Base-by-base conservation (phyloP, 768 basidiomycete species). In the Plicaturopsis crispa region DNA sequence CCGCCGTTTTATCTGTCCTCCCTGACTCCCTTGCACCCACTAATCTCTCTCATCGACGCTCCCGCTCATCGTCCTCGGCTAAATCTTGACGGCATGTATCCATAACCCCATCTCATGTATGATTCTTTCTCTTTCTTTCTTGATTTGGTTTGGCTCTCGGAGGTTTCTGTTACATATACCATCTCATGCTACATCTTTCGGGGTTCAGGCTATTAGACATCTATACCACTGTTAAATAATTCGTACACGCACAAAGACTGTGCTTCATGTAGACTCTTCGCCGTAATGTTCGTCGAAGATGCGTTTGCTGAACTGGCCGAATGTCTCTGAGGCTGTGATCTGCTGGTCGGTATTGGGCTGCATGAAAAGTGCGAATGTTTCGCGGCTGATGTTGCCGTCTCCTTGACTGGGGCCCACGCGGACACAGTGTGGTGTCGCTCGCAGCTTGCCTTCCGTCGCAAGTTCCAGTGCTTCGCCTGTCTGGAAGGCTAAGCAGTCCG, bases 351-450 rank as follows among this genome's bases (percentile, higher is more conserved):
- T 79, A 56, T 94, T 78, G 5, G 93, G 93, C 55, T 94, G 82
- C 85, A 88, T 81, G 63, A 87, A 86, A 10, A 92, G 57, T 7
- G 85, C 87, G 50, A 90, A 88, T 0, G 96, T 97, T 58, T 98
- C 92, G 37, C 94, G 69, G 4, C 73, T 77, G 18, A 91, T 70
- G 18, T 59, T 62, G 6, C 70, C 70, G 10, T 62, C 56, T 12
- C 65, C 61, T 36, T 57, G 42, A 24, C 62, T 63, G 3, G 57
- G 57, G 5, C 81, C 88, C 4, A 89, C 80, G 43, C 81, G 76
- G 31, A 98, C 94, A 33, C 88, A 96, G 48, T 98, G 94, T 10
- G 94, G 94, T 0, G 96, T 99, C 0, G 96, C 96, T 31, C 81
- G 75, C 12, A 99, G 68, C 39, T 70, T 75, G 11, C 80, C 77